Base-by-base conservation (phyloP, 495 filamentous ascomycete species). In the Apodospora peruviana region DNA sequence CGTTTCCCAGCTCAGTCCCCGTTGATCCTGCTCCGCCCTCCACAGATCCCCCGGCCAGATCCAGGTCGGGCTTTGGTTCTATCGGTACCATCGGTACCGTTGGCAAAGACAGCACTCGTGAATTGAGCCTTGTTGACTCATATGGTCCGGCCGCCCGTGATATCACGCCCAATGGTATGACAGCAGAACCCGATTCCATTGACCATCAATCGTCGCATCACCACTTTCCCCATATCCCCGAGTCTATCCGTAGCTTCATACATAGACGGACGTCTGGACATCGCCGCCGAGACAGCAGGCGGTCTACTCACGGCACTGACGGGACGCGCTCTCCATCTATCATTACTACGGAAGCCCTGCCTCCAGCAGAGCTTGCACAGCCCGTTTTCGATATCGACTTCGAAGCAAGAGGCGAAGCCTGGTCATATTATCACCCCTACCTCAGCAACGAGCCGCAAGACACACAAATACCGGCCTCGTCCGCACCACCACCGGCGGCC, bases 351-450 rank as follows among this genome's bases (percentile, higher is more conserved):
- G 48, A 58, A 9, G 40, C 27, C 39, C 24, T 53, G 16, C 22
- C 40, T 9, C 53, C 58, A 38, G 18, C 40, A 18, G 47, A 53
- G 10, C 43, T 40, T 1, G 32, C 41, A 17, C 43, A 42, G 12
- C 45, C 59, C 11, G 34, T 42, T 10, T 40, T 66, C 35, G 51
- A 59, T 40, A 46, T 53, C 48, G 61, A 66, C 35, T 49, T 49
- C n/a, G 56, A 64, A 8, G 48, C 52, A 1, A 58, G 34, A 3
- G 63, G 63, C 40, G 47, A 57, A 18, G 59, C 58, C 12, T 66
- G 58, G 55, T 56, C 52, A 8, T 66, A 66, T 40, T 66, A 62
- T 9, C 60, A 62, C 35, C 59, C 59, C 20, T 46, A 44, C 39
- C 25, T 60, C 25, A 49, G 38, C 43, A 38, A 45, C 29, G 49